A percentile compares a stretch with the other conserved stretches of the same genome.
Evolutionary conservation across 805 yeast species (phyloP).

Genomic region (Starmera dryadoides): DNA sequence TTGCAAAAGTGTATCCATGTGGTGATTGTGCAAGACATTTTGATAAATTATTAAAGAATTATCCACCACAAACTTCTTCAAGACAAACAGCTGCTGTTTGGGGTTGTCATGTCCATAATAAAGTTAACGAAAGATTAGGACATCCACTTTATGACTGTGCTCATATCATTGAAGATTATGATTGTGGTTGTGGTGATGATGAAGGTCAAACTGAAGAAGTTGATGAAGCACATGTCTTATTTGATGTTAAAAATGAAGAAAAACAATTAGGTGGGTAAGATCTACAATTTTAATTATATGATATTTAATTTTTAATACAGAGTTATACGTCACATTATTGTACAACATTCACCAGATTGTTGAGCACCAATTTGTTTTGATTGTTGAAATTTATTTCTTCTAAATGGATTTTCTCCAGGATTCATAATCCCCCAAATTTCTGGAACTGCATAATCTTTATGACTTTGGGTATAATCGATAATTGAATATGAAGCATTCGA

Average conservation of each 20-base stretch:
- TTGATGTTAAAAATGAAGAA: slow-evolving; percentile 40
- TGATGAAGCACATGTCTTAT: slow-evolving; percentile 36
- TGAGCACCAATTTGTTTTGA: slow-evolving; percentile 1
- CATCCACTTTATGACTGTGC: slow-evolving; percentile 81
- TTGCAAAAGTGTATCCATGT: slow-evolving; percentile 93
- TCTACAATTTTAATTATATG: background rate
- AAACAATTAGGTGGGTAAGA: slow-evolving; percentile 36
- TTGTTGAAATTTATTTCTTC: slow-evolving; percentile 14
- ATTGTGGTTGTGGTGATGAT: slow-evolving; percentile 93
- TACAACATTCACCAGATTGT: slow-evolving; percentile 24
- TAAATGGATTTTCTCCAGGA: slow-evolving; percentile 31
- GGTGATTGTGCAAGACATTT: slow-evolving; percentile 96
- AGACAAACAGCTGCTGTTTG: slow-evolving; percentile 83
- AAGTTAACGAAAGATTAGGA: slow-evolving; percentile 66
- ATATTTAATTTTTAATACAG: no score
- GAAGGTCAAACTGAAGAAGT: slow-evolving; percentile 33
- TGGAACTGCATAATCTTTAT: slow-evolving; percentile 30
- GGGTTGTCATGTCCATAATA: slow-evolving; percentile 93
- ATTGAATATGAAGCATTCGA: slow-evolving; percentile 50
- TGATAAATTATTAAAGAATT: slow-evolving; percentile 53
- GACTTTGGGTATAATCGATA: slow-evolving; percentile 27
- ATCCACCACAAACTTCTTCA: slow-evolving; percentile 78
- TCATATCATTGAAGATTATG: slow-evolving; percentile 80
- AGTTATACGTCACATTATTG: slow-evolving; percentile 21
- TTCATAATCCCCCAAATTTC: slow-evolving; percentile 32